A percentile compares a stretch with the other conserved stretches of the same genome.
Evolutionary conservation across 2,329 filamentous ascomycete species (phyloP).

Genomic region (Chrysoporthe austroafricana): DNA sequence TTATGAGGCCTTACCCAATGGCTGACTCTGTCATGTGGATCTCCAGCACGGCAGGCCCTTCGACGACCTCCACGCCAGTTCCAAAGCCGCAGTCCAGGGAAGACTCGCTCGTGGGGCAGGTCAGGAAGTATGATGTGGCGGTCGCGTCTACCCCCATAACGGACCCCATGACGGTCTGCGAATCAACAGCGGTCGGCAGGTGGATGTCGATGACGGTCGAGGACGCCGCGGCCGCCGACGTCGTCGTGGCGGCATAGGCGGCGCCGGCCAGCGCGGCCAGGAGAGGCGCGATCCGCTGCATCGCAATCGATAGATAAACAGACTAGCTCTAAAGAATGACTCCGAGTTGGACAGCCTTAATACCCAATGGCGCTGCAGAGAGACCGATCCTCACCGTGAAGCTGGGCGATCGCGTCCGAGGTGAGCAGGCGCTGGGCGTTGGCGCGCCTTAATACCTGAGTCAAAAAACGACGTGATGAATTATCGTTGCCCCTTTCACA

Average conservation of each 20-base stretch:
- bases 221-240: slow-evolving; percentile 11
- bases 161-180: slow-evolving; percentile 32
- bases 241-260: slow-evolving; percentile 6
- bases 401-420: no score
- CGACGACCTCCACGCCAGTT: slow-evolving; percentile 28
- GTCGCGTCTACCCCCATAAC: slow-evolving; percentile 33
- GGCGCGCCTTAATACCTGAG: neutral
- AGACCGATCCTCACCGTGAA: neutral
- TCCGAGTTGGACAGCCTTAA: neutral
- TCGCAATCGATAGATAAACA: slow-evolving; percentile 4
- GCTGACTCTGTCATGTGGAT: slow-evolving; percentile 20
- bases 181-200: slow-evolving; percentile 26
- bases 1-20: slow-evolving; percentile 19
- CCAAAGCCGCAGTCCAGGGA: slow-evolving; percentile 31
- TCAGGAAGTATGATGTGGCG: slow-evolving; percentile 32
- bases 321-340: neutral
- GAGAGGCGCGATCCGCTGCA: slow-evolving; percentile 10
- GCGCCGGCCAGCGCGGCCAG: slow-evolving; percentile 18
- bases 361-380: neutral
- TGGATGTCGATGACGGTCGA: slow-evolving; percentile 30
- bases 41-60: slow-evolving; percentile 32
- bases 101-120: slow-evolving; percentile 31
- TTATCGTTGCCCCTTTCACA: neutral
- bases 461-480: neutral
- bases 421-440: no score